Base-by-base conservation (phyloP, 1,284 basidiomycete genomes). In the Cutaneotrichosporon daszewskae region DNA sequence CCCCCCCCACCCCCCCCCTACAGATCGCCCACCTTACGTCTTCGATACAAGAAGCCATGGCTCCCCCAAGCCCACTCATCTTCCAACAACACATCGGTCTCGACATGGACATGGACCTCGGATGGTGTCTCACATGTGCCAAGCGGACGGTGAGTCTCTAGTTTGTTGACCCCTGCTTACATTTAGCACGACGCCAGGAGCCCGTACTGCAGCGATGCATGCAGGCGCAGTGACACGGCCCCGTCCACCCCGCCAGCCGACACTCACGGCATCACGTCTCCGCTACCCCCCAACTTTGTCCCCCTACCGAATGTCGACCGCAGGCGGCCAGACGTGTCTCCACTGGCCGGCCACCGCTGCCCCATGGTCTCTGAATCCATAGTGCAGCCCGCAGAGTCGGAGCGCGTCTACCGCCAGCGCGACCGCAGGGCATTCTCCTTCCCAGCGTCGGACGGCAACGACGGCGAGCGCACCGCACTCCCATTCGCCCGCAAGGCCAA, bases 351-450 rank as follows among this genome's bases (percentile, higher is more conserved):
- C 32, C 7, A 25, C 22, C 24, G 9, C 23, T 23, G 35, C 23
- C 24, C n/a, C 24, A 36, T 14, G 14, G 35, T 17, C 23, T n/a
- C 8, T 19, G n/a, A n/a, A n/a, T n/a, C n/a, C n/a, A n/a, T n/a
- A n/a, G n/a, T n/a, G n/a, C n/a, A n/a, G 8, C 25, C 13, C 9
- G 25, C 9, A 26, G 25, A 26, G 25, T 26, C 25, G 25, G 13
- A 26, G 25, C 28, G 35, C n/a, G n/a, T n/a, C 3, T 41, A 43
- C 10, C 51, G 20, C 28, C 35, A 28, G 19, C 39, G 67, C 16
- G 64, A 63, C 45, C 57, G 65, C 16, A 58, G 67, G 22, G 65
- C 67, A 0, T 68, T 63, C 53, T 69, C 67, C 7, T 67, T 68
- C 42, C 64, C 65, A 3, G 58, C 60, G 5, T 40, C 54, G 0